Percentiles rank a stretch among this genome's conserved stretches.
These are phyloP conservation scores for Kalanchoe fedtschenkoi DNA, from an alignment of 164 flowering plant species.

Conservation along the genomic window DNA sequence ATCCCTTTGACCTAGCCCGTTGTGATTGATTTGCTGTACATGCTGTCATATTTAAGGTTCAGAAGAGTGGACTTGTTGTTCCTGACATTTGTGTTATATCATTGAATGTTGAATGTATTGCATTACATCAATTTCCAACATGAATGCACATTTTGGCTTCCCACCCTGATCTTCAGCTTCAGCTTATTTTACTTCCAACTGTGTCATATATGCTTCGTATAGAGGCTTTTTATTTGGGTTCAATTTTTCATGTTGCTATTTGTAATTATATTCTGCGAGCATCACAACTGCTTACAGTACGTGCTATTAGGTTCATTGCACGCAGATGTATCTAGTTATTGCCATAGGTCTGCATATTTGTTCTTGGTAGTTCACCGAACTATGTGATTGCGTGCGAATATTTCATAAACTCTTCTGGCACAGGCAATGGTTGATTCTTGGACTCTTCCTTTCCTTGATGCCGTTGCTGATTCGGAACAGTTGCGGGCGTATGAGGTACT, in stretches of 20 bases:
- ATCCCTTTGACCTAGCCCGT: background rate
- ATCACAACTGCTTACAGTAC: background rate
- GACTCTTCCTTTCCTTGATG: constrained; percentile 55
- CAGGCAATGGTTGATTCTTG: constrained; percentile 88
- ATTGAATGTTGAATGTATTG: too few species aligned
- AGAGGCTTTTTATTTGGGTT: background rate
- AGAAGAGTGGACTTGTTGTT: too few species aligned
- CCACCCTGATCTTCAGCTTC: background rate
- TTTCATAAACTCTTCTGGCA: constrained; percentile 7
- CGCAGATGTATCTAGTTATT: too few species aligned
- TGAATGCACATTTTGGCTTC: too few species aligned
- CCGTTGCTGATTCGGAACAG: constrained; percentile 42
- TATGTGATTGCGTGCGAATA: background rate
- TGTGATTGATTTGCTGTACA: background rate
- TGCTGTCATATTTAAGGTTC: too few species aligned
- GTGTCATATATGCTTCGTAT: background rate
- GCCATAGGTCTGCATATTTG: background rate
- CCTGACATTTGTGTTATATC: too few species aligned
- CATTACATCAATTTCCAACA: too few species aligned
- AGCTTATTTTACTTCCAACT: background rate
- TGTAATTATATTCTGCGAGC: background rate
- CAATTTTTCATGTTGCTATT: background rate
- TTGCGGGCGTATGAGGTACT: constrained; percentile 70
- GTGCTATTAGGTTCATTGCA: too few species aligned
- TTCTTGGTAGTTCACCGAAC: background rate